Evolutionary conservation across 129 eudicot species (phyloP).

Genomic region (Artemisia tridentata): DNA sequence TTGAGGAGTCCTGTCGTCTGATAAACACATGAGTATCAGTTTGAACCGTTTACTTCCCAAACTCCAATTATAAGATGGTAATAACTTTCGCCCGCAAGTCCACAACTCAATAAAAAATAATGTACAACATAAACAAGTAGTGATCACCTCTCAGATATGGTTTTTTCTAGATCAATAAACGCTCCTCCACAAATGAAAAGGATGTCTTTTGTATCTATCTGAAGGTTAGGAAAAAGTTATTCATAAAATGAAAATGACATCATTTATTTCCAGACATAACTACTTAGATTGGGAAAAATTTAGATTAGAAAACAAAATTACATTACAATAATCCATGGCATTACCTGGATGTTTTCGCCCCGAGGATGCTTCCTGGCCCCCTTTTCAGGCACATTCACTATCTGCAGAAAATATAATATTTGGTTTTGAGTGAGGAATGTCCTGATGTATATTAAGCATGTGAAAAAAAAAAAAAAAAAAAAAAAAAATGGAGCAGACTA

Average conservation of each 20-base stretch:
- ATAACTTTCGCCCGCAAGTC: too few relatives aligned
- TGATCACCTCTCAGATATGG: conserved; percentile 85
- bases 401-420: conserved; percentile 42
- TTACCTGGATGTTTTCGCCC: conserved; percentile 86
- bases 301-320: too few relatives aligned
- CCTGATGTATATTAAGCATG: conserved; percentile 2
- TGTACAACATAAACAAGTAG: not conserved
- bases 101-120: not conserved
- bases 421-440: not conserved
- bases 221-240: too few relatives aligned
- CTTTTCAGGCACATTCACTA: conserved; percentile 86
- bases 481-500: not conserved
- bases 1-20: conserved; percentile 96
- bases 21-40: conserved; percentile 10
- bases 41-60: too few relatives aligned
- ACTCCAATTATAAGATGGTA: too few relatives aligned
- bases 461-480: not conserved
- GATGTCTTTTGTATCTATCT: conserved; percentile 88
- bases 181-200: conserved; percentile 98
- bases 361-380: conserved; percentile 95
- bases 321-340: not conserved
- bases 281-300: too few relatives aligned
- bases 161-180: conserved; percentile 80
- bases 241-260: too few relatives aligned
- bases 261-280: too few relatives aligned